Evolutionary conservation across 768 basidiomycete genomes (phyloP).

Genomic region (Lactarius vividus): DNA sequence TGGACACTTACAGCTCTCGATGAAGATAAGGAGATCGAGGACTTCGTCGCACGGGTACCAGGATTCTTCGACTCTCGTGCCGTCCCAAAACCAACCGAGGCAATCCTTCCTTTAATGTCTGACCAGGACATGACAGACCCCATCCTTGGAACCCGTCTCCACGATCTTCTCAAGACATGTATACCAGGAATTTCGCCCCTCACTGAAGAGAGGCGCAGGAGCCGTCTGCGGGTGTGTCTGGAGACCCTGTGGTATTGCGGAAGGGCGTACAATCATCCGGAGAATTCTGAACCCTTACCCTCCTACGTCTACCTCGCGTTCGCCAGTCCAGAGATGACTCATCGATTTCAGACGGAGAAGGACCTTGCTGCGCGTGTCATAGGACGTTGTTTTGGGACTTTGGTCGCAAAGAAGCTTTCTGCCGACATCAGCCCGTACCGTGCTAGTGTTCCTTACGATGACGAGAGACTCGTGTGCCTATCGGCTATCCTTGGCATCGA

Average conservation of each 20-base stretch:
- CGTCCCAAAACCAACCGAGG: background rate
- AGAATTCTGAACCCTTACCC: no score
- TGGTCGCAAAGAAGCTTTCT: background rate
- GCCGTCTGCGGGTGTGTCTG: background rate
- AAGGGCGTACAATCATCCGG: slow-evolving; percentile 10
- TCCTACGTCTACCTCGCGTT: background rate
- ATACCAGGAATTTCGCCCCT: background rate
- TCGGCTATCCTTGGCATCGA: background rate
- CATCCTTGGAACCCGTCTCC: slow-evolving; percentile 1
- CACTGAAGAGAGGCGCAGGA: background rate
- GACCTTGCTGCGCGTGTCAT: background rate
- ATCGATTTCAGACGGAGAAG: background rate
- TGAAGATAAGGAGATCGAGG: background rate
- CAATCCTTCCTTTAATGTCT: slow-evolving; percentile 10
- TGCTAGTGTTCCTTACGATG: background rate
- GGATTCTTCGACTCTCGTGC: background rate
- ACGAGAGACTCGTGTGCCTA: background rate
- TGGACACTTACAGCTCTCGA: slow-evolving; percentile 5
- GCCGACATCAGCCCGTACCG: background rate
- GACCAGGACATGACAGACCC: background rate
- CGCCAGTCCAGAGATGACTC: background rate
- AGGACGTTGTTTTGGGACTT: background rate
- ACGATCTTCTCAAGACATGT: background rate
- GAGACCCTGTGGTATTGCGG: slow-evolving; percentile 3
- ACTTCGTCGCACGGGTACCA: background rate